Conservation (phyloP, 2,329 filamentous ascomycete species). For the Cordyceps tenuipes region DNA sequence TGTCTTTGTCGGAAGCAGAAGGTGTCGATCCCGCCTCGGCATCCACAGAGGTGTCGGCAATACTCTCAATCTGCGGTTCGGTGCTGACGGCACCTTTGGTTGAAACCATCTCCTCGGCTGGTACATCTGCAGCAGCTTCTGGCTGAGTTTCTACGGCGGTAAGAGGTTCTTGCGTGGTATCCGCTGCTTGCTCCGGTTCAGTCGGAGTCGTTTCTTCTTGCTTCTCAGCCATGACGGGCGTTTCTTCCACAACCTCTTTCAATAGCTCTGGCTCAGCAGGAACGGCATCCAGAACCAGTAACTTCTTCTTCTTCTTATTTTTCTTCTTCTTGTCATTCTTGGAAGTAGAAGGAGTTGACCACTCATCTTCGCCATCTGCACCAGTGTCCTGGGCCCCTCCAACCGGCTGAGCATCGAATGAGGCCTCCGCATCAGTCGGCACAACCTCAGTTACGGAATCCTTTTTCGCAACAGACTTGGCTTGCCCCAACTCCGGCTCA, state of each 20-base stretch:
- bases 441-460: not conserved
- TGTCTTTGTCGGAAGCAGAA: constrained; percentile 24
- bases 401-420: not conserved
- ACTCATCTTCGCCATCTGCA: constrained; percentile 7
- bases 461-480: not conserved
- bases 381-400: not conserved
- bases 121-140: not conserved
- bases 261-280: not conserved
- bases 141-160: not conserved
- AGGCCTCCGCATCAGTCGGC: not conserved
- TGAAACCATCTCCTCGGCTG: not conserved
- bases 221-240: not conserved
- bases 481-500: not conserved
- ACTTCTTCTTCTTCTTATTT: constrained; percentile 10
- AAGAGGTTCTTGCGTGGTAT: not conserved
- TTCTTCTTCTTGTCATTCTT: constrained; percentile 22
- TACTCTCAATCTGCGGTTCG: not conserved
- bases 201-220: not conserved
- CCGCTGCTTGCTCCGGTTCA: not conserved
- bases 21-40: constrained; percentile 11
- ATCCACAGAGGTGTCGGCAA: not conserved
- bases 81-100: not conserved
- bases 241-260: not conserved
- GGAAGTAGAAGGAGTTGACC: constrained; percentile 8
- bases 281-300: constrained; percentile 7